Evolutionary conservation across 768 basidiomycete species (phyloP), one percentile per base, ranked within the genome.

Genomic region (Panellus pusillus): DNA sequence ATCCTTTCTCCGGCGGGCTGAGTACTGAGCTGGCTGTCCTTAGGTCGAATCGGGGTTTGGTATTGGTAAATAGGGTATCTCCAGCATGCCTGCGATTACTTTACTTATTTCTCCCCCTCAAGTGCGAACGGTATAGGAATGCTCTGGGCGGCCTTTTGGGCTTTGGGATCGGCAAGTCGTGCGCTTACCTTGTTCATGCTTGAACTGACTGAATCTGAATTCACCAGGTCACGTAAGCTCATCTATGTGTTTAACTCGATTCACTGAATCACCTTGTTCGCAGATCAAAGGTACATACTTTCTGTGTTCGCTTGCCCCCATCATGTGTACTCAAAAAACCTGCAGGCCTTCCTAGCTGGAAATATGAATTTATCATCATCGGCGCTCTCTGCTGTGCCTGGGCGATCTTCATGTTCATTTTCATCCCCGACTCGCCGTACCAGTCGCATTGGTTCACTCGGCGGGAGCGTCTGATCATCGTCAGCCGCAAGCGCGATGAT

Each of bases 71-170:
- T n/a, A n/a, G n/a, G n/a, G n/a, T n/a, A n/a, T n/a, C n/a, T n/a
- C n/a, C n/a, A n/a, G n/a, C n/a, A n/a, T n/a, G n/a, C n/a, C n/a
- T n/a, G n/a, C n/a, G n/a, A n/a, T n/a, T n/a, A n/a, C n/a, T n/a
- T n/a, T n/a, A n/a, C n/a, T n/a, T n/a, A n/a, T n/a, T n/a, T n/a
- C n/a, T n/a, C n/a, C n/a, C n/a, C n/a, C n/a, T n/a, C n/a, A n/a
- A n/a, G n/a, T n/a, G n/a, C 70, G 29, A 76, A 77, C 54, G 75
- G 75, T 1, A 17, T 75, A 13, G 74, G 75, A 7, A 72, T 74
- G 75, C 70, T 0, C 58, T 66, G 9, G 74, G 74, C 36, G 74
- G 74, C 4, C 61, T 75, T 11, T 60, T 76, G 15, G 73, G 74
- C 46, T 66, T 65, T 31, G 65, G 46, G 7, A 66, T 66, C 37